phyloP scores from a whole-genome alignment of 2,329 filamentous ascomycete genomes.

The Hypoxylon sp. region DNA sequence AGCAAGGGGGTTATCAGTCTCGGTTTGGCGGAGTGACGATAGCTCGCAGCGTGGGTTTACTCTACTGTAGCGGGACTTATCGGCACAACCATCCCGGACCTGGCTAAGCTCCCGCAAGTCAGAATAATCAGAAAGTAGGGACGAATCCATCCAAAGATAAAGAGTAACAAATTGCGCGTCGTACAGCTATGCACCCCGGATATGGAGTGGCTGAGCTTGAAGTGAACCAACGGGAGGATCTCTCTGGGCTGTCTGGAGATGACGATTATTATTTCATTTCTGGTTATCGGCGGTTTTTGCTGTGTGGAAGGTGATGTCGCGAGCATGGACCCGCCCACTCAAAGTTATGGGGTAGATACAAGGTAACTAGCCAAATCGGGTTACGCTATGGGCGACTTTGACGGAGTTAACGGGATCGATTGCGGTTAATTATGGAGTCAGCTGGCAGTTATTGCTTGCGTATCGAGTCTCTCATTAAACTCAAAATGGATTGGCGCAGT shows the following conservation, averaged over 20 bases:
- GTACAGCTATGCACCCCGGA: slow-evolving; percentile 18
- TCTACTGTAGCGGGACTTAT: slow-evolving; percentile 17
- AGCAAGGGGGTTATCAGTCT: slow-evolving; percentile 26
- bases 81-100: slow-evolving; percentile 22
- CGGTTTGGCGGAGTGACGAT: slow-evolving; percentile 19
- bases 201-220: slow-evolving; percentile 17
- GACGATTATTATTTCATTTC: slow-evolving; percentile 4
- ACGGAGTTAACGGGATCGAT: slow-evolving; percentile 38
- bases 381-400: slow-evolving; percentile 14
- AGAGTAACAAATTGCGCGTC: slow-evolving; percentile 16
- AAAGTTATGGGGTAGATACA: slow-evolving; percentile 10
- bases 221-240: slow-evolving; percentile 18
- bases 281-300: slow-evolving; percentile 18
- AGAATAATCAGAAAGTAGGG: slow-evolving; percentile 9
- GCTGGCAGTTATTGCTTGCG: background rate
- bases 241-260: slow-evolving; percentile 22
- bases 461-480: slow-evolving; percentile 11
- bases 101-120: slow-evolving; percentile 16
- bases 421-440: slow-evolving; percentile 45
- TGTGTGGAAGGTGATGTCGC: background rate
- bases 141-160: slow-evolving; percentile 15
- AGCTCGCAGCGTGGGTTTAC: slow-evolving; percentile 26
- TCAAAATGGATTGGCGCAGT: slow-evolving; percentile 16
- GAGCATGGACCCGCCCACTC: slow-evolving; percentile 15
- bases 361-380: slow-evolving; percentile 11